Percentiles rank a stretch among this genome's conserved stretches.
phyloP scores from a whole-genome alignment of 2,329 filamentous ascomycete species.

The Pseudomassariella vexata region DNA sequence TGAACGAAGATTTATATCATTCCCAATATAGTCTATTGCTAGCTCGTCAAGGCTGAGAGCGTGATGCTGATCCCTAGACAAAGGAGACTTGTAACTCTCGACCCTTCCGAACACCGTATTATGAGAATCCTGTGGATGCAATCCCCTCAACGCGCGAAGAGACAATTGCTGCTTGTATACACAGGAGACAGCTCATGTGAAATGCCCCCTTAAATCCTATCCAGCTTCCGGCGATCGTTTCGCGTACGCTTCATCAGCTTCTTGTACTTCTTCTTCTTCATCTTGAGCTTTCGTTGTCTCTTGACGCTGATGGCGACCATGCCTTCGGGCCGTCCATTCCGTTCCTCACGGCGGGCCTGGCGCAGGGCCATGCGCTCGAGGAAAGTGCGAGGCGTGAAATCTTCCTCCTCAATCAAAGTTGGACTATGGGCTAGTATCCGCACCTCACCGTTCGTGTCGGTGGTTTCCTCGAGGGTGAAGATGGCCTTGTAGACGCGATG shows the following conservation, averaged over 20 bases:
- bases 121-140: conserved; percentile 12
- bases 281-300: conserved; percentile 89
- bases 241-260: conserved; percentile 93
- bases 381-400: conserved; percentile 45
- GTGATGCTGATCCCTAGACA: conserved; percentile 3
- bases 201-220: conserved; percentile 45
- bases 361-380: conserved; percentile 65
- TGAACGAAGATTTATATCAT: no score
- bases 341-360: conserved; percentile 54
- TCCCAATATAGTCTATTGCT: no score
- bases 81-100: conserved; percentile 9
- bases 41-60: no score
- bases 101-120: conserved; percentile 17
- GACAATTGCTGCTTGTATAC: conserved; percentile 9
- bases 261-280: conserved; percentile 99
- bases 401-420: conserved; percentile 47
- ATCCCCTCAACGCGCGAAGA: conserved; percentile 1
- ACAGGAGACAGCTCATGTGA: no score
- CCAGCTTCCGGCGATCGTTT: conserved; percentile 80
- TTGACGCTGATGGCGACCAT: conserved; percentile 88
- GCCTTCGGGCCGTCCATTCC: conserved; percentile 36
- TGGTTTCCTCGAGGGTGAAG: conserved; percentile 63
- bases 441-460: conserved; percentile 52
- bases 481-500: conserved; percentile 57
- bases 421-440: conserved; percentile 57